phyloP scores from a whole-genome alignment of 768 basidiomycete genomes.

The Coprinopsis marcescibilis region DNA sequence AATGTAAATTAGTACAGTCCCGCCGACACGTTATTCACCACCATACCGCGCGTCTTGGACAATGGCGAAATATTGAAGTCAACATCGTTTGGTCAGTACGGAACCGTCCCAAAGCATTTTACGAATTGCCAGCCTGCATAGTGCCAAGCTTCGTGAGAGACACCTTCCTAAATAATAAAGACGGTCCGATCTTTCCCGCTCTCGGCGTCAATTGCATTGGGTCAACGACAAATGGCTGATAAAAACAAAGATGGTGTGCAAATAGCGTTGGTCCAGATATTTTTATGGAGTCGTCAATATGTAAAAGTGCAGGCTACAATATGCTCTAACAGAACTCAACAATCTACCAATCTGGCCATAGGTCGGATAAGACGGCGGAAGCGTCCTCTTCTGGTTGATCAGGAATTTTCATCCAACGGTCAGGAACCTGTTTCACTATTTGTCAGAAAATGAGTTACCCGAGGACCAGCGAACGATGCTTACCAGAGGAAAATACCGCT shows the following conservation, averaged over 20 bases:
- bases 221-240: too few species aligned
- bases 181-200: too few species aligned
- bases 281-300: neutral
- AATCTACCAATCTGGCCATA: constrained; percentile 63
- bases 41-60: constrained; percentile 21
- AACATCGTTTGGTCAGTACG: constrained; percentile 7
- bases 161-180: neutral
- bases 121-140: neutral
- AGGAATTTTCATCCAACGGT: constrained; percentile 87
- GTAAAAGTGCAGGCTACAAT: neutral
- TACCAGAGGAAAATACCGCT: constrained; percentile 83
- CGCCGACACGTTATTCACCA: too few species aligned
- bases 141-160: too few species aligned
- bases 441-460: constrained; percentile 6
- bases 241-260: too few species aligned
- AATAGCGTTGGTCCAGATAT: too few species aligned
- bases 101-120: constrained; percentile 5
- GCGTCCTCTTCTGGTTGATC: constrained; percentile 74
- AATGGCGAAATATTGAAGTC: constrained; percentile 18
- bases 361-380: constrained; percentile 42
- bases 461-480: constrained; percentile 21
- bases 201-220: too few species aligned
- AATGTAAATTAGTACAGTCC: neutral
- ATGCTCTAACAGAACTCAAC: neutral
- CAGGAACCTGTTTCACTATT: constrained; percentile 56